Conservation (phyloP, 305 asterid species). For the Stenogyne calaminthoides region DNA sequence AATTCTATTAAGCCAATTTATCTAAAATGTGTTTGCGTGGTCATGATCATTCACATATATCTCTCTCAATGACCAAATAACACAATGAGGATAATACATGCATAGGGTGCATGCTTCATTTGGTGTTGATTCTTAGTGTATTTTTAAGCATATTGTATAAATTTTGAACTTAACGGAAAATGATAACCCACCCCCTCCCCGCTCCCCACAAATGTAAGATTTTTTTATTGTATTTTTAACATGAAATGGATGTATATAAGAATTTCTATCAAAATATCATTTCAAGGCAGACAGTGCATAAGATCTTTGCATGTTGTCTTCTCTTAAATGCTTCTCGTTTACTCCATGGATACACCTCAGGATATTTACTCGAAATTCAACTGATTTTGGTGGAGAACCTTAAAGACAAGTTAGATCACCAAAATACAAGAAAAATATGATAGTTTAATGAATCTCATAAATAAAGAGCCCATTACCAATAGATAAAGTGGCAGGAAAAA, state of each 20-base stretch:
- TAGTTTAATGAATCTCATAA: neutral
- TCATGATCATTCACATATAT: neutral
- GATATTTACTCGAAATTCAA: neutral
- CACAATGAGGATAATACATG: neutral
- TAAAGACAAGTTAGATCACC: neutral
- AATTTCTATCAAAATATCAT: neutral
- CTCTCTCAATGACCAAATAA: neutral
- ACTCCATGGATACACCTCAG: no score
- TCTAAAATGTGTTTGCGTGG: neutral
- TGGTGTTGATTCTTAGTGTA: neutral
- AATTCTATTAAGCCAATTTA: no score
- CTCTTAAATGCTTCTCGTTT: neutral
- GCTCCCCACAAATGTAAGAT: neutral
- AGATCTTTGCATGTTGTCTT: neutral
- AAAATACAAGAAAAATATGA: no score
- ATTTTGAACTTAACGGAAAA: neutral
- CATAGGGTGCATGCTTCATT: neutral
- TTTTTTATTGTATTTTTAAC: neutral
- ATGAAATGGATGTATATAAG: neutral
- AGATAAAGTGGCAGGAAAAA: neutral
- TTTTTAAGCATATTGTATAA: neutral
- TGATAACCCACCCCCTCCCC: neutral
- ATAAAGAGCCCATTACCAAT: neutral
- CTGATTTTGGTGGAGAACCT: neutral
- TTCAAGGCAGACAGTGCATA: neutral